Evolutionary conservation across 2,329 filamentous ascomycete genomes (phyloP), one percentile per base, ranked within the genome.

Genomic region (Aspergillus aculeatinus): DNA sequence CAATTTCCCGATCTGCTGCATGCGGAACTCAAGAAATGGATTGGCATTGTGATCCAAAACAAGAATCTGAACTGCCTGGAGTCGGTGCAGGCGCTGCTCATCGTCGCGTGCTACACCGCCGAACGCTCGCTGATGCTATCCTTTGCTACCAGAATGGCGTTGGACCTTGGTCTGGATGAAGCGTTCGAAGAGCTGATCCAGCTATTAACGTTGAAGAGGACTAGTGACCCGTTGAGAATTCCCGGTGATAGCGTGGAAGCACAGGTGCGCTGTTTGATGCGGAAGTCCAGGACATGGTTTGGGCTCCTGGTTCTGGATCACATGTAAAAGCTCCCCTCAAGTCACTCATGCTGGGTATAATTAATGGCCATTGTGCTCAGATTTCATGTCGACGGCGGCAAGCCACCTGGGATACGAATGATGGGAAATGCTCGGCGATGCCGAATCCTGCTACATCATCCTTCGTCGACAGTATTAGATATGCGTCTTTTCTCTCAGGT

Each of bases 401-500:
- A 80, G 39, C 69, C 75, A 0, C 75, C 77, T 2, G 77, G 76
- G 3, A 76, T 81, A 72, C 62, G 70, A 9, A 57, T 74, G 60
- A 72, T 58, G 65, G 76, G 63, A 61, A 77, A 65, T 61, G 57
- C 78, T 6, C 77, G 81, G 7, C 74, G 81, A 25, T 80, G 80
- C 29, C 72, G 82, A 19, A 74, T 78, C 19, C 68, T 84, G 3
- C 70, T 83, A 1, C 70, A 76, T 21, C 79, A 79, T 60, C 70
- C 75, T 0, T 75, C 75, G 1, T 76, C 78, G 1, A 82, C 79
- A 0, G 67, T 78, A 3, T 72, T 84, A 7, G 83, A 85, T 65
- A 68, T 84, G 16, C 79, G 81, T 6, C 70, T 85, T 0, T 77
- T 85, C 35, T 80, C 82, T 2, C 83, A 85, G 61, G 77, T 84